Conservation (phyloP, 345 rosid species). For the Limnanthes douglasii region DNA sequence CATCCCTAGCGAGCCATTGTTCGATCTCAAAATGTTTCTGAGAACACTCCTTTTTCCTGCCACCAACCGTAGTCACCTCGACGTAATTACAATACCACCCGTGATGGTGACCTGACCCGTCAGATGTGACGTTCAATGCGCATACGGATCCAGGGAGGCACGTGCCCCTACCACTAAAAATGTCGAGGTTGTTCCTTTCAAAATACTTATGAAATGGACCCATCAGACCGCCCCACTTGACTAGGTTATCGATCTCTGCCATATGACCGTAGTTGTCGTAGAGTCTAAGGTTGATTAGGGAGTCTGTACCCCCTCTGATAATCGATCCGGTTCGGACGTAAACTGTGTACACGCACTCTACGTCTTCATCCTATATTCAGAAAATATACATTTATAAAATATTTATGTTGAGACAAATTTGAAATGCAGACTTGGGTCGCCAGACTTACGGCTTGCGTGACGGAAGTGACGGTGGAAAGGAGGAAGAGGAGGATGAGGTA, state of each 20-base stretch:
- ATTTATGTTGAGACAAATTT: too few relatives aligned
- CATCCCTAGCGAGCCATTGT: not conserved
- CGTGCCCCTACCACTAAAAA: not conserved
- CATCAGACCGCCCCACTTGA: not conserved
- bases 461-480: too few relatives aligned
- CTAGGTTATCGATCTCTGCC: not conserved
- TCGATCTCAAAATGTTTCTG: not conserved
- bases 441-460: too few relatives aligned
- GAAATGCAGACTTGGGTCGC: too few relatives aligned
- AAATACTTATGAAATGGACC: not conserved
- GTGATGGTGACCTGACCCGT: not conserved
- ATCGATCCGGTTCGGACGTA: not conserved
- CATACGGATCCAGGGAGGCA: not conserved
- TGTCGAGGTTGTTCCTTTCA: not conserved
- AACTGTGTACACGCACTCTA: constrained; percentile 8
- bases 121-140: not conserved
- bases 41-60: not conserved
- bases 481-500: too few relatives aligned
- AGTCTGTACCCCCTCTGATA: not conserved
- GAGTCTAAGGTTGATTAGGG: not conserved
- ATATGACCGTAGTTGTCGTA: not conserved
- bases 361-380: too few relatives aligned
- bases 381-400: too few relatives aligned
- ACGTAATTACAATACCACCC: not conserved
- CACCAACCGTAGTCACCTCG: not conserved